These are phyloP conservation scores for Aspergillus puulaauensis DNA, from an alignment of 2,329 filamentous ascomycete species.

Conservation along the genomic window DNA sequence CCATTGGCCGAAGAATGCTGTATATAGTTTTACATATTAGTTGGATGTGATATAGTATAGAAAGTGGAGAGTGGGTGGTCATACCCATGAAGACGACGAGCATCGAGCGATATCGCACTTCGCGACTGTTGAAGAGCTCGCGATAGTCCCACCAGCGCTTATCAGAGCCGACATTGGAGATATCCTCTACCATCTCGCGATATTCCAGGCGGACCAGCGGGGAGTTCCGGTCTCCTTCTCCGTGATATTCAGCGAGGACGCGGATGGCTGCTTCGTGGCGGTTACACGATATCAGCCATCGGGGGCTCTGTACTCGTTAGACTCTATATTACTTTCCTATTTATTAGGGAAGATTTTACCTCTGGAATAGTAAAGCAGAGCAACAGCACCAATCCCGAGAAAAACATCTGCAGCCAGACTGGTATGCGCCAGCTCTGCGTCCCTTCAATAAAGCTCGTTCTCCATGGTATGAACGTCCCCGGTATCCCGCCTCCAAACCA, in stretches of 20 bases:
- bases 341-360: no score
- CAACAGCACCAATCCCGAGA: conserved; percentile 49
- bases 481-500: conserved; percentile 50
- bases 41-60: no score
- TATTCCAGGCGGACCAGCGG: conserved; percentile 30
- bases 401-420: conserved; percentile 53
- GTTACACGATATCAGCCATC: conserved; percentile 62
- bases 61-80: neutral
- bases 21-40: neutral
- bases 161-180: neutral
- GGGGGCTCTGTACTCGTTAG: conserved; percentile 50
- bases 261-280: conserved; percentile 57
- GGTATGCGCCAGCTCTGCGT: conserved; percentile 61
- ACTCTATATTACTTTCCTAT: no score
- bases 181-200: conserved; percentile 31
- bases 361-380: conserved; percentile 53
- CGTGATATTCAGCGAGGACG: conserved; percentile 61
- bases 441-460: conserved; percentile 38
- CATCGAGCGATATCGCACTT: conserved; percentile 49
- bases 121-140: conserved; percentile 42
- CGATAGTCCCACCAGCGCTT: conserved; percentile 8
- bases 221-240: conserved; percentile 45
- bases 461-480: conserved; percentile 49
- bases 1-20: conserved; percentile 36
- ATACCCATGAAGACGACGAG: conserved; percentile 46